Base-by-base conservation (phyloP, 2,329 filamentous ascomycete genomes). In the Ilyonectria destructans region DNA sequence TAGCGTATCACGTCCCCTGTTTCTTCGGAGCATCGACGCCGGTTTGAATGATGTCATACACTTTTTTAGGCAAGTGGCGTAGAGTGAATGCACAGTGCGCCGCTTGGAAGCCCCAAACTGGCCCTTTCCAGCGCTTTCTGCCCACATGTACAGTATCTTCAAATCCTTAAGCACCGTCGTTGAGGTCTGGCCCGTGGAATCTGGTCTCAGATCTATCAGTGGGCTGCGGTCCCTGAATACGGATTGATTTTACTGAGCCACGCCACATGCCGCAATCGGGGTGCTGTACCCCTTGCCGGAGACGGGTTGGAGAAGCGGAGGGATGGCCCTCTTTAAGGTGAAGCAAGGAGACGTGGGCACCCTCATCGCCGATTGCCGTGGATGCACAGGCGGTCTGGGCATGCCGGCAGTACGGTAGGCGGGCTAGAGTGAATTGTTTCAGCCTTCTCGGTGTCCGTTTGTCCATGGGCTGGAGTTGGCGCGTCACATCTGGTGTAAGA, bases 311-410 rank as follows among this genome's bases (percentile, higher is more conserved):
- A 43, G 9, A n/a, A 4, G 15, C 58, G 58, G 58, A 58, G 58
- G 58, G 29, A 54, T 40, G 51, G 33, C 45, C 63, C 52, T 26
- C 51, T 61, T 61, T 51, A 17, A 60, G 64, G 26, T 51, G 62
- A 55, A 56, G 58, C 63, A 59, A 65, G 26, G 52, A 64, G 69
- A 33, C 10, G n/a, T 9, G 58, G 57, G 31, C 55, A 48, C 51
- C 60, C 58, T 68, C 68, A 71, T 75, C 70, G 73, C 71, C 70
- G 68, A 74, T 75, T 74, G 65, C 46, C 48, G 56, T 51, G 57
- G 56, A 63, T 67, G 29, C 62, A 67, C 26, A 55, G 66, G 73
- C 69, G 71, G 71, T 68, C 72, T 71, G 56, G 54, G 31, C n/a
- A 26, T 33, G 17, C 23, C n/a, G 29, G 23, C 12, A 40, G 21